Evolutionary conservation across 2,329 filamentous ascomycete species (phyloP).

Genomic region (Trichophyton benhamiae): DNA sequence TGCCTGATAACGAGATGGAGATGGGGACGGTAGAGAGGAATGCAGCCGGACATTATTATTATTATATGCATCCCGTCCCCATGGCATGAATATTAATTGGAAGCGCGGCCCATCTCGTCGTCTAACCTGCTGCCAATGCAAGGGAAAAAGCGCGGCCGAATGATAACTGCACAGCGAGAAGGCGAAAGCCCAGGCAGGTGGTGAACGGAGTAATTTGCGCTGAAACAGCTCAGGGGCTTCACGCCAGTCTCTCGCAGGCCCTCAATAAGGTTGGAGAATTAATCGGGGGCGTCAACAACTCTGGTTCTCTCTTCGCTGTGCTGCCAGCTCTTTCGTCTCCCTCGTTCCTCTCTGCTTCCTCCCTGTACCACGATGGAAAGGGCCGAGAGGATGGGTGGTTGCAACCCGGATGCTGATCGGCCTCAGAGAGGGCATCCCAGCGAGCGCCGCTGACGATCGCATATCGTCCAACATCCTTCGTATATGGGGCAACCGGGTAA

Average conservation of each 20-base stretch:
- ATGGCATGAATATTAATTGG: too few relatives aligned
- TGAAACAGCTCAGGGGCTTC: constrained; percentile 6
- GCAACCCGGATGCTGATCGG: background rate
- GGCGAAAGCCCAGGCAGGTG: too few relatives aligned
- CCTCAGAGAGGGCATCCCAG: too few relatives aligned
- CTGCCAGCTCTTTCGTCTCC: background rate
- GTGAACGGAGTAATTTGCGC: background rate
- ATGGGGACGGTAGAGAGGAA: too few relatives aligned
- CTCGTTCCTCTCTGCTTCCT: background rate
- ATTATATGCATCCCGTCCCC: too few relatives aligned
- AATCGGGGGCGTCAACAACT: too few relatives aligned
- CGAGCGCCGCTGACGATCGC: background rate
- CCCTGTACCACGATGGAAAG: background rate
- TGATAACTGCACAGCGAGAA: too few relatives aligned
- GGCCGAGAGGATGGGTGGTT: background rate
- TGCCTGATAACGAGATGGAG: too few relatives aligned
- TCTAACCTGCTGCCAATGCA: too few relatives aligned
- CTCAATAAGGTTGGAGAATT: background rate
- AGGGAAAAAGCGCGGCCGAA: too few relatives aligned
- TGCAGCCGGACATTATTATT: too few relatives aligned
- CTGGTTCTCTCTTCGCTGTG: background rate
- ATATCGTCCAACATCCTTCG: background rate
- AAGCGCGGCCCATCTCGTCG: too few relatives aligned
- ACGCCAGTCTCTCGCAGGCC: background rate
- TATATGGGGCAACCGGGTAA: background rate